Evolutionary conservation across 2,329 filamentous ascomycete species (phyloP).

Genomic region (Exutisphaerella laricina): DNA sequence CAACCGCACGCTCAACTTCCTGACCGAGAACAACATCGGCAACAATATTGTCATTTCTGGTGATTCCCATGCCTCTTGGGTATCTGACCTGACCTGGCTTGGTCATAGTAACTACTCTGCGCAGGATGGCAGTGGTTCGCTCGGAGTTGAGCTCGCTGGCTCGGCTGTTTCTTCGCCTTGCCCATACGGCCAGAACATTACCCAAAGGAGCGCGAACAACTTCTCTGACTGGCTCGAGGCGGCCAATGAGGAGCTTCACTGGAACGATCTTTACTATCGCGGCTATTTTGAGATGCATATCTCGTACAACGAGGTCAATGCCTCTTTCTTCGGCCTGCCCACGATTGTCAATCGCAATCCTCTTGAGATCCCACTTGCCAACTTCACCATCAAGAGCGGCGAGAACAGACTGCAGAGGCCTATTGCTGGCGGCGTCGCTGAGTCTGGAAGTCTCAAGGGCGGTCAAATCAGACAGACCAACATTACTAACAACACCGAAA

Average conservation of each 20-base stretch:
- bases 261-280: constrained; percentile 68
- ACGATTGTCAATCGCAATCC: constrained; percentile 55
- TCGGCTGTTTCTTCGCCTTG: constrained; percentile 59
- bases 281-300: constrained; percentile 65
- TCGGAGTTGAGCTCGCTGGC: constrained; percentile 54
- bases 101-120: constrained; percentile 36
- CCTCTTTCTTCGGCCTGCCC: constrained; percentile 60
- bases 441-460: constrained; percentile 54
- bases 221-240: constrained; percentile 41
- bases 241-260: constrained; percentile 60
- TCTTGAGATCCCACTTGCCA: constrained; percentile 61
- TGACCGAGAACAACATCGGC: constrained; percentile 62
- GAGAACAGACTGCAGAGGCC: constrained; percentile 54
- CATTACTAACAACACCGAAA: constrained; percentile 33
- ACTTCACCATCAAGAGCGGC: constrained; percentile 61
- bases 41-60: constrained; percentile 71
- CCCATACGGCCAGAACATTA: constrained; percentile 55
- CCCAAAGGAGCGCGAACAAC: constrained; percentile 48
- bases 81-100: constrained; percentile 42
- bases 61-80: constrained; percentile 62
- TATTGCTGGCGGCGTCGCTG: constrained; percentile 46
- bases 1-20: constrained; percentile 62
- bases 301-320: constrained; percentile 52
- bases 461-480: constrained; percentile 37
- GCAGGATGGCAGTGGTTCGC: constrained; percentile 36